phyloP scores from a whole-genome alignment of 1,139 yeast species.

The Geotrichum klebahnii region DNA sequence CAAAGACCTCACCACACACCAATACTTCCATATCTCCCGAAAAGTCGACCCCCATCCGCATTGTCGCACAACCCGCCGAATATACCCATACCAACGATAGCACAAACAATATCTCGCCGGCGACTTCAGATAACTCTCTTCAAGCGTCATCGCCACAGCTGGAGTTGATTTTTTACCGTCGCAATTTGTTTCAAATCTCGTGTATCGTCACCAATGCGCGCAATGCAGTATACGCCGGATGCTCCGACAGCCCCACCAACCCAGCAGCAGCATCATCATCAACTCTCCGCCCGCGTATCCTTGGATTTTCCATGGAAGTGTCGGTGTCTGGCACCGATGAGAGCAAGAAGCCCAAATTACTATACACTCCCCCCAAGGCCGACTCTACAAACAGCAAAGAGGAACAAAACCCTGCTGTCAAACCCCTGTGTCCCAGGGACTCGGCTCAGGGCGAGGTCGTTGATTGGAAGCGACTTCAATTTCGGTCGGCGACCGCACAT shows the following conservation, averaged over 20 bases:
- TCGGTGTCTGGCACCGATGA: constrained; percentile 32
- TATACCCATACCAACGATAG: not conserved
- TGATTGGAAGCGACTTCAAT: constrained; percentile 47
- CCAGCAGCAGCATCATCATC: no score
- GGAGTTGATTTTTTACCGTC: constrained; percentile 35
- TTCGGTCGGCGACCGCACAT: constrained; percentile 61
- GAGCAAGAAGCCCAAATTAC: constrained; percentile 28
- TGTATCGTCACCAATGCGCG: constrained; percentile 33
- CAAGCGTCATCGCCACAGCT: constrained; percentile 3
- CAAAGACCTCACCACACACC: not conserved
- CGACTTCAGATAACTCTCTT: not conserved
- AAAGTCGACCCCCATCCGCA: not conserved
- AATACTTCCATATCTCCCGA: not conserved
- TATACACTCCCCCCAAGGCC: constrained; percentile 33
- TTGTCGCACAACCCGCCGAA: not conserved
- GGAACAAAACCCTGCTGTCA: constrained; percentile 31
- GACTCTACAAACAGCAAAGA: constrained; percentile 15
- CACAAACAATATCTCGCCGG: not conserved
- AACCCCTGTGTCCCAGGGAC: constrained; percentile 31
- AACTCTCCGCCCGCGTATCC: constrained; percentile 29
- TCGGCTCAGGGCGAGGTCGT: constrained; percentile 33
- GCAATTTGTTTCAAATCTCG: constrained; percentile 35
- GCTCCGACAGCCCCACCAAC: constrained; percentile 21
- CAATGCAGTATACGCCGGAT: constrained; percentile 31
- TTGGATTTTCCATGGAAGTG: constrained; percentile 33